Base-by-base conservation (phyloP, 2,329 filamentous ascomycete genomes). In the Ceratocystis variospora region DNA sequence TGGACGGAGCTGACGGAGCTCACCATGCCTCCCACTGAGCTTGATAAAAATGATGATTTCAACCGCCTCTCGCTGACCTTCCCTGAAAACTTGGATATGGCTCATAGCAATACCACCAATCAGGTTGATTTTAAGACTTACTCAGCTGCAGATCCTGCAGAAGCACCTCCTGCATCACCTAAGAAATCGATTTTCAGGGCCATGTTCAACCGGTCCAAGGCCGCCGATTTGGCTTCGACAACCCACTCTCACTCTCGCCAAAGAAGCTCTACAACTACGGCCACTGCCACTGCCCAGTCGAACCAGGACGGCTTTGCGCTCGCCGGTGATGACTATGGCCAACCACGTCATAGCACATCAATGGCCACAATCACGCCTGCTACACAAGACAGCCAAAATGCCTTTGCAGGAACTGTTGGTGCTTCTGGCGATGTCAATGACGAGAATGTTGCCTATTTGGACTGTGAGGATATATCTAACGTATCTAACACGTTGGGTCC, bases 1-100 rank as follows among this genome's bases (percentile, higher is more conserved):
- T 68, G 66, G 66, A 68, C 66, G 5, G 66, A 68, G 48, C 48
- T 66, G 22, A 68, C 66, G 37, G 66, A 68, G 45, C 63, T 68
- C 22, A 68, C 66, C 19, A 66, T 68, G 48, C 66, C 66, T 3
- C 55, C 63, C 59, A 65, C 45, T 41, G 66, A 68, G 48, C 28
- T 66, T 48, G 66, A 68, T 41, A 68, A 68, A 61, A 63, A 66
- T 44, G 61, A 65, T 6, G 66, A 68, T 17, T 37, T 55, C 7
- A 65, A 65, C 50, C 63, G 61, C 22, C 61, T 68, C 28, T 63
- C 63, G 17, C 31, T 68, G 59, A 65, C 63, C 7, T 68, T 68
- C 50, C 63, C 66, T 25, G 66, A 68, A 31, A 68, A 59, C 25
- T 2, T 46, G 25, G 53, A 65, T 10, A n/a, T 17, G 5, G n/a